Evolutionary conservation across 2,329 filamentous ascomycete species (phyloP).

Genomic region (Chaetomium sp.): DNA sequence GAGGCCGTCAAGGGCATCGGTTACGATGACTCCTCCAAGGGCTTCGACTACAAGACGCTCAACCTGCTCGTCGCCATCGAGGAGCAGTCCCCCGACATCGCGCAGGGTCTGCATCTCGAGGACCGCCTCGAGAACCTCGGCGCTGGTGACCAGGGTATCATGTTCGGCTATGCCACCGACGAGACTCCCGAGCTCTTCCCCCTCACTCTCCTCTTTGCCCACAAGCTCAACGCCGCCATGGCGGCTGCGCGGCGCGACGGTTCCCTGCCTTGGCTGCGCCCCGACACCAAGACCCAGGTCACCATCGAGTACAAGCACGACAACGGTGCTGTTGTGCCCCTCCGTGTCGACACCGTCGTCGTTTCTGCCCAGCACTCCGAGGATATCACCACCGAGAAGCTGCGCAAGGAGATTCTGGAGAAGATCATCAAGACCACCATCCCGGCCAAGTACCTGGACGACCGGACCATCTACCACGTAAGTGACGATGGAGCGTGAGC

Average conservation of each 20-base stretch:
- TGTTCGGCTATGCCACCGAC: constrained; percentile 99
- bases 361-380: constrained; percentile 93
- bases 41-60: constrained; percentile 99
- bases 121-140: constrained; percentile 96
- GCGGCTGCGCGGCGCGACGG: constrained; percentile 84
- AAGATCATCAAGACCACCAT: constrained; percentile 97
- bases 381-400: constrained; percentile 84
- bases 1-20: constrained; percentile 96
- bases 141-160: constrained; percentile 99
- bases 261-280: constrained; percentile 87
- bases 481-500: constrained; percentile 42
- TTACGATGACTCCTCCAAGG: constrained; percentile 95
- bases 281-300: constrained; percentile 99
- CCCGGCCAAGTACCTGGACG: constrained; percentile 86
- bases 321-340: constrained; percentile 85
- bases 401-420: constrained; percentile 92
- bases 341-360: constrained; percentile 94
- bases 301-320: constrained; percentile 99
- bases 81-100: constrained; percentile 98
- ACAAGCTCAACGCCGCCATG: constrained; percentile 98
- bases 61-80: constrained; percentile 98
- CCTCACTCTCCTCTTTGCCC: constrained; percentile 87
- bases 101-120: constrained; percentile 98
- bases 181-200: constrained; percentile 98
- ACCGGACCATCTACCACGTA: constrained; percentile 93